Percentiles rank a stretch among this genome's conserved stretches.
Conservation (phyloP, 192 early-diverging fungal genomes). For the Haplosporangium gracile region DNA sequence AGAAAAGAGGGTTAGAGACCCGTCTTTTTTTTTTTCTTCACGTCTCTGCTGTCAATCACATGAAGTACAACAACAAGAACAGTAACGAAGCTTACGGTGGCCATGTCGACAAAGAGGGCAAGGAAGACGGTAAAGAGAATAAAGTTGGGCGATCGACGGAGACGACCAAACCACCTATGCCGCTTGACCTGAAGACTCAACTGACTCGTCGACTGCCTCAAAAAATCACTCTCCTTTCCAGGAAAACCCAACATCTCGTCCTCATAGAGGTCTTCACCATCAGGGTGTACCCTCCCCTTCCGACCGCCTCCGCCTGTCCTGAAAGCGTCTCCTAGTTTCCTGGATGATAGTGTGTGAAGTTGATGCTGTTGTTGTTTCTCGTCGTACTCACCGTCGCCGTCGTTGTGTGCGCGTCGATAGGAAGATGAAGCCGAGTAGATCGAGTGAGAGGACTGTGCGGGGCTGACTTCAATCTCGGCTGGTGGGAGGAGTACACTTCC, state of each 20-base stretch:
- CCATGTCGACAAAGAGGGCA: constrained; percentile 51
- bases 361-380: background rate
- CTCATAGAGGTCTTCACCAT: background rate
- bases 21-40: background rate
- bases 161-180: constrained; percentile 32
- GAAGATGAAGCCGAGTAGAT: constrained; percentile 7
- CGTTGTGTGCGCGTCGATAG: background rate
- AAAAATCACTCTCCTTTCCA: background rate
- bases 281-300: background rate
- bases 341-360: background rate
- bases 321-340: background rate
- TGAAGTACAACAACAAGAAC: background rate
- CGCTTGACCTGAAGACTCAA: constrained; percentile 18
- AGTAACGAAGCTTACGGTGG: constrained; percentile 12
- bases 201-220: constrained; percentile 22
- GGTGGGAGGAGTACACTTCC: constrained; percentile 39
- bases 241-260: background rate
- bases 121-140: constrained; percentile 51
- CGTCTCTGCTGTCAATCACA: too few species aligned
- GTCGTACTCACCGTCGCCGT: background rate
- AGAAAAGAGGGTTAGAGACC: background rate
- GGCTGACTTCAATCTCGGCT: constrained; percentile 34
- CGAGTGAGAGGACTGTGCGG: constrained; percentile 22
- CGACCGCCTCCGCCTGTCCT: background rate
- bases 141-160: constrained; percentile 44